These are phyloP conservation scores for Candida succiphila DNA, from an alignment of 805 yeast genomes.

Conservation along the genomic window DNA sequence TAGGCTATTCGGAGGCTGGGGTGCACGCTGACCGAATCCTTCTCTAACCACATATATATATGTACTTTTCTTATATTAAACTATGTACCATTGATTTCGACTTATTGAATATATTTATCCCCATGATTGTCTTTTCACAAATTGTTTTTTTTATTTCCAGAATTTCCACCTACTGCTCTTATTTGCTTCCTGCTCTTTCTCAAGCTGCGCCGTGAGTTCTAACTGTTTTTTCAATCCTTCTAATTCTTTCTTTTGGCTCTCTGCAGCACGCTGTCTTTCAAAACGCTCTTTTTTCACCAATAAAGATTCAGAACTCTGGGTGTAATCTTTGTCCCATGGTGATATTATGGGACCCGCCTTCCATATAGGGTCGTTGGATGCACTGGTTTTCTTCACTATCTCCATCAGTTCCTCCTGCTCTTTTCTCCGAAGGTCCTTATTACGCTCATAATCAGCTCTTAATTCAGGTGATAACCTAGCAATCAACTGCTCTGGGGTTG, in stretches of 20 bases:
- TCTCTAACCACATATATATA: too few species aligned
- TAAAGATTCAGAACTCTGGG: conserved; percentile 23
- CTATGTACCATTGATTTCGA: too few species aligned
- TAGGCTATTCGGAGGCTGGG: conserved; percentile 15
- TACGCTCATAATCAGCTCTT: conserved; percentile 61
- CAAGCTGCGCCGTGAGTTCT: conserved; percentile 21
- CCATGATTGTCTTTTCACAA: too few species aligned
- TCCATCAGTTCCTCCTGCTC: conserved; percentile 67
- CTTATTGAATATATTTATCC: too few species aligned
- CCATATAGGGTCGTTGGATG: conserved; percentile 75
- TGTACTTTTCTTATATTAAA: too few species aligned
- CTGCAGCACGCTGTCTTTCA: conserved; percentile 36
- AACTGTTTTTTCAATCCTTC: conserved; percentile 29
- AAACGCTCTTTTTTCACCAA: conserved; percentile 32
- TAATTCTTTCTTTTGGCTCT: conserved; percentile 27
- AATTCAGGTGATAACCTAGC: conserved; percentile 75
- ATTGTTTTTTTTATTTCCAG: conserved; percentile 12
- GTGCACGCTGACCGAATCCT: conserved; percentile 1
- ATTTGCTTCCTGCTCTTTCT: conserved; percentile 16
- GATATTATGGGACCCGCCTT: conserved; percentile 60
- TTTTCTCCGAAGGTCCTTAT: conserved; percentile 46
- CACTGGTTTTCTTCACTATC: conserved; percentile 52
- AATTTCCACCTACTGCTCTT: conserved; percentile 18
- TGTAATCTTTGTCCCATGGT: conserved; percentile 51
- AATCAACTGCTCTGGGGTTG: conserved; percentile 75